phyloP scores from a whole-genome alignment of 768 basidiomycete species.

The Suillus subaureus region DNA sequence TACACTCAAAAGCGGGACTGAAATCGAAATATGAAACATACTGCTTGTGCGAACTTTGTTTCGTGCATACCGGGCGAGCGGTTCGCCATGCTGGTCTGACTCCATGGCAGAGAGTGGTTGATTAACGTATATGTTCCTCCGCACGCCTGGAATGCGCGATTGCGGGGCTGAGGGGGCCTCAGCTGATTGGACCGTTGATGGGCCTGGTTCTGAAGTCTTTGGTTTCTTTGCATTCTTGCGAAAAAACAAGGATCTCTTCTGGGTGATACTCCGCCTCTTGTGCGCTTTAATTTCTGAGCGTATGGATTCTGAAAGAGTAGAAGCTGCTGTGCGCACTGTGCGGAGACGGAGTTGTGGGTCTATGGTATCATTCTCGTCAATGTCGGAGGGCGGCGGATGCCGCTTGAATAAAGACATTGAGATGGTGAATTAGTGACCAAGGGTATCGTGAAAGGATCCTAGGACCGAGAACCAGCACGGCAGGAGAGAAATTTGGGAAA shows the following conservation, averaged over 20 bases:
- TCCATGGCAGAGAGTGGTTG: slow-evolving; percentile 63
- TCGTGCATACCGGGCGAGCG: slow-evolving; percentile 73
- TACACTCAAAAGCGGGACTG: not conserved
- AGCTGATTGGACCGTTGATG: slow-evolving; percentile 28
- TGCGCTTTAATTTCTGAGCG: slow-evolving; percentile 73
- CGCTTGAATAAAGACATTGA: slow-evolving; percentile 43
- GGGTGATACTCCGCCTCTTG: slow-evolving; percentile 49
- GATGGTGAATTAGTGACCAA: slow-evolving; percentile 23
- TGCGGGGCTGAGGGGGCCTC: slow-evolving; percentile 16
- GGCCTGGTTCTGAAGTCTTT: slow-evolving; percentile 34
- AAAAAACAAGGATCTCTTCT: slow-evolving; percentile 57
- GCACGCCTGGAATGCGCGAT: slow-evolving; percentile 45
- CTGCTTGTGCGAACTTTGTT: slow-evolving; percentile 96
- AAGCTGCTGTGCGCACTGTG: slow-evolving; percentile 91
- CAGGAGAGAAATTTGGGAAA: slow-evolving; percentile 18
- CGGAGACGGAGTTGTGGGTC: slow-evolving; percentile 88
- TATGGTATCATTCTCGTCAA: slow-evolving; percentile 66
- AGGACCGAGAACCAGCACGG: slow-evolving; percentile 36
- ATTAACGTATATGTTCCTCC: slow-evolving; percentile 86
- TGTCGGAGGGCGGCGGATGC: slow-evolving; percentile 44
- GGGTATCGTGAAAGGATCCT: slow-evolving; percentile 20
- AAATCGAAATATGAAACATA: slow-evolving; percentile 42
- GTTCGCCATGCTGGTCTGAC: slow-evolving; percentile 74
- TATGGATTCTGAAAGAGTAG: slow-evolving; percentile 86
- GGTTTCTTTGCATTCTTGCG: slow-evolving; percentile 53